A percentile compares a stretch with the other conserved stretches of the same genome.
Evolutionary conservation across 129 eudicot species (phyloP).

Genomic region (Cynara cardunculus): DNA sequence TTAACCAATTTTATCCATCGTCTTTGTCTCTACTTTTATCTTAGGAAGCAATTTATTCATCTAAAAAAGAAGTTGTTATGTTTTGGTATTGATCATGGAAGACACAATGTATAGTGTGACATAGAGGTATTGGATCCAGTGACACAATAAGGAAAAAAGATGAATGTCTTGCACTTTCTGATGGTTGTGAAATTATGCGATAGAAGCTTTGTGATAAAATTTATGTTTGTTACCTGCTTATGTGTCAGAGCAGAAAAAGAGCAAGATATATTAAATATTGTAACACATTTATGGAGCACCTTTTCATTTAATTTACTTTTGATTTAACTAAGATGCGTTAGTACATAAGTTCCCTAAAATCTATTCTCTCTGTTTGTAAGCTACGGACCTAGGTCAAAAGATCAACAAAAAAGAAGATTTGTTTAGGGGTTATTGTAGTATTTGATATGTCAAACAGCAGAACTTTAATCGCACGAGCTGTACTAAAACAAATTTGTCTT

Average conservation of each 20-base stretch:
- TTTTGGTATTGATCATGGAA: neutral
- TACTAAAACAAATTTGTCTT: neutral
- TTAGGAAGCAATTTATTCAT: neutral
- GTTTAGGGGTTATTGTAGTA: neutral
- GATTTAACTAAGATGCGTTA: neutral
- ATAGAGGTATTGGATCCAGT: neutral
- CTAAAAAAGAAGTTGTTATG: neutral
- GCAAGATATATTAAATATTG: no score
- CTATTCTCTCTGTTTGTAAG: neutral
- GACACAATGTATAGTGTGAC: conserved; percentile 7
- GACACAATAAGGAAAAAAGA: neutral
- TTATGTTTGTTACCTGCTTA: neutral
- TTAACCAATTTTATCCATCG: no score
- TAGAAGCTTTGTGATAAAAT: neutral
- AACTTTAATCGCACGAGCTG: neutral
- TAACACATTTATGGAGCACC: neutral
- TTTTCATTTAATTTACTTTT: no score
- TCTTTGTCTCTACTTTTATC: neutral
- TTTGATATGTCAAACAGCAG: neutral
- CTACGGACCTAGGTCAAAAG: neutral
- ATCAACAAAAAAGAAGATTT: neutral
- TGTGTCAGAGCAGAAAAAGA: no score
- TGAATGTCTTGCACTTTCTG: neutral
- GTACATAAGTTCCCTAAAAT: neutral
- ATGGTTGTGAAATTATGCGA: neutral